Evolutionary conservation across 208 protist genomes (phyloP), one percentile per base, ranked within the genome.

Genomic region (Leishmania amazonensis): DNA sequence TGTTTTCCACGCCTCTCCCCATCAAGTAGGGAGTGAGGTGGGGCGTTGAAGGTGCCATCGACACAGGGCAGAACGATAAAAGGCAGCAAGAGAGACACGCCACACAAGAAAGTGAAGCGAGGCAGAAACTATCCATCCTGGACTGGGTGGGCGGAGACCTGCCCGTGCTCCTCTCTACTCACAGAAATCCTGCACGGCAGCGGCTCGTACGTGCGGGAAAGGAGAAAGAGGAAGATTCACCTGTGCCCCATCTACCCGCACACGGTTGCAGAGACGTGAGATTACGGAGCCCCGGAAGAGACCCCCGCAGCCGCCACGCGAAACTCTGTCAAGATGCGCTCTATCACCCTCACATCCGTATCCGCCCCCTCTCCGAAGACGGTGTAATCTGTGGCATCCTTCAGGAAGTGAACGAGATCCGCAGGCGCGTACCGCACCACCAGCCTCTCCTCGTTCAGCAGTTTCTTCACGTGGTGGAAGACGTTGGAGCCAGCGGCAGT

Each of bases 401-500:
- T 86, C 65, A 91, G 64, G 24, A 87, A 72, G 62, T 88, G 82
- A 13, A 68, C 24, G 11, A 81, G 45, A 51, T 79, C 70, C 0
- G 65, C 78, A 45, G 85, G 86, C 21, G 49, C 19, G 51, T 81
- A 58, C 17, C 86, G 83, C 65, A 89, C 84, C 38, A 79, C 75
- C 53, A 88, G 87, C 31, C 73, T 65, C 15, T 80, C 84, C 17
- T 93, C 87, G 31, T 84, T 71, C 24, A 92, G 81, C 35, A 95
- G 80, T 57, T 93, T 92, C 81, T 91, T 91, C 38, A 93, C 40
- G 60, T 95, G 90, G 54, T 92, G 90, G 40, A 93, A 89, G 2
- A 95, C 92, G 70, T 94, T 95, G 13, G 83, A 51, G 17, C 80
- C 87, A 19, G 92, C 92, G 11, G 92, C 92, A 9, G 38, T 71